These are phyloP conservation scores for Theileria annulata DNA, from an alignment of 169 alveolate genomes.

Conservation along the genomic window DNA sequence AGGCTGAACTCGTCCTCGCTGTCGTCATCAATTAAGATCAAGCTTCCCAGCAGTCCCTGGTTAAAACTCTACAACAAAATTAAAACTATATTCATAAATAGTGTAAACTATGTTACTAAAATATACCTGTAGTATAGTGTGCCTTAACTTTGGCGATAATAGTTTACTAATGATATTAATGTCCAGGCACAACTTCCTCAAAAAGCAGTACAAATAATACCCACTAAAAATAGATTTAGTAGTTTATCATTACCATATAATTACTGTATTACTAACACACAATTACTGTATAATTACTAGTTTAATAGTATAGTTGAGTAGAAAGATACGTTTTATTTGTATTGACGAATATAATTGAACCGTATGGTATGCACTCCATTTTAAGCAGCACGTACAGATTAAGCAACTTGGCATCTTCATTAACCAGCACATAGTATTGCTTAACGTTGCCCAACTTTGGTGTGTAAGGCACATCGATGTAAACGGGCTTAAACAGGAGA, in stretches of 20 bases:
- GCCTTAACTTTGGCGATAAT: slow-evolving; percentile 51
- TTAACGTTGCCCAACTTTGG: slow-evolving; percentile 49
- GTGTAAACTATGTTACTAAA: neutral
- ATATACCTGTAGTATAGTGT: slow-evolving; percentile 38
- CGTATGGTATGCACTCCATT: slow-evolving; percentile 55
- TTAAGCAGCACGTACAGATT: slow-evolving; percentile 36
- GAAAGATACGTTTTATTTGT: slow-evolving; percentile 34
- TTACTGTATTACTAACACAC: no score
- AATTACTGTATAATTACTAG: no score
- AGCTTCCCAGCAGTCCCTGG: slow-evolving; percentile 44
- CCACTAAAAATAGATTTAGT: slow-evolving; percentile 29
- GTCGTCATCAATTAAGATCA: slow-evolving; percentile 40
- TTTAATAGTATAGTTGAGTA: neutral
- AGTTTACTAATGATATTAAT: slow-evolving; percentile 36
- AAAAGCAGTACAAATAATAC: slow-evolving; percentile 39
- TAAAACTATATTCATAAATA: neutral
- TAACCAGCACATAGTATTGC: slow-evolving; percentile 39
- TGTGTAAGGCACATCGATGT: slow-evolving; percentile 31
- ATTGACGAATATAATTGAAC: slow-evolving; percentile 43
- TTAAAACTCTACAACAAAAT: slow-evolving; percentile 25
- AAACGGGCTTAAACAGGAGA: slow-evolving; percentile 54
- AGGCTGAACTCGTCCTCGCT: slow-evolving; percentile 69
- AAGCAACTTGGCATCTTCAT: slow-evolving; percentile 31
- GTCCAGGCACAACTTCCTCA: slow-evolving; percentile 52
- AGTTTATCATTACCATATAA: neutral